Base-by-base conservation (phyloP, 305 asterid genomes). In the Rubia balearica region DNA sequence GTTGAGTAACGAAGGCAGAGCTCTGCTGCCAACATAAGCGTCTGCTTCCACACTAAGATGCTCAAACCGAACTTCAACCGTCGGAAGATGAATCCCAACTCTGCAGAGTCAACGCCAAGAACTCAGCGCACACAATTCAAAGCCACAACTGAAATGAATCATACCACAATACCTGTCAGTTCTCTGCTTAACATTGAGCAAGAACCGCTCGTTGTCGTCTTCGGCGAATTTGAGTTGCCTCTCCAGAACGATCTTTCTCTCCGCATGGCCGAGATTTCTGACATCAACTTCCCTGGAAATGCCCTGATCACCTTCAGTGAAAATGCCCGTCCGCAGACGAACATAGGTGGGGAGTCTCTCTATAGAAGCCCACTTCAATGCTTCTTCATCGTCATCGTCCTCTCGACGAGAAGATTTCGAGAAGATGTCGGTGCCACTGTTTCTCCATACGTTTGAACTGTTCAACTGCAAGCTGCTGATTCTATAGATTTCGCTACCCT, bases 151-250 rank as follows among this genome's bases (percentile, higher is more conserved):
- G 2, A 57, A 21, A 22, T 6, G 33, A 19, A 24, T 22, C 63
- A 57, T 3, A 19, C 8, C 7, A 40, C 49, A 10, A 17, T 74
- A 86, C 92, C 90, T 79, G 43, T 83, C 89, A 69, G 86, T 76
- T 8, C 94, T 83, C 65, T 86, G 77, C 72, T 83, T 81, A 72
- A 86, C 88, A 57, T 79, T 87, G 13, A 70, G 45, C 87, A 89
- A 77, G 84, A 89, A 89, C 76, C 83, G 72, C 75, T 86, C 89
- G 63, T 89, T 86, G 61, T 89, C 83, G 61, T 82, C 74, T 40
- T 82, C 71, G 1, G 75, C 80, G 69, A 71, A 53, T 30, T 70
- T 65, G 13, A 74, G 63, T 1, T 74, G 42, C 60, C 78, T 75
- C 55, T 78, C 77, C 9, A 75, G 36, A 17, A 75, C 46, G 40